phyloP scores from a whole-genome alignment of 805 yeast genomes.

The Saccharomycopsis fermentans region DNA sequence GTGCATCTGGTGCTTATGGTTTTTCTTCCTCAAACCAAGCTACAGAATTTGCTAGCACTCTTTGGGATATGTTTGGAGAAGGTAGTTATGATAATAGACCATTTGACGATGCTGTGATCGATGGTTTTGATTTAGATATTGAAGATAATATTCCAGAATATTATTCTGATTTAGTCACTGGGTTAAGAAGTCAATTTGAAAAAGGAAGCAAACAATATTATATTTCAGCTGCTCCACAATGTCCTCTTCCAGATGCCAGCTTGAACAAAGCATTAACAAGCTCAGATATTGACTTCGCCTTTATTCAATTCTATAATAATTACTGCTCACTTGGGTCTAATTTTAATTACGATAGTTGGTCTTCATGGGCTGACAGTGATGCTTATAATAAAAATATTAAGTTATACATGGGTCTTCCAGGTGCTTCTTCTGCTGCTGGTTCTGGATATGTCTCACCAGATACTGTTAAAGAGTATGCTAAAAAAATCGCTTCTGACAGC shows the following conservation, averaged over 20 bases:
- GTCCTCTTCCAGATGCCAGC: slow-evolving; percentile 73
- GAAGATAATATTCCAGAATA: slow-evolving; percentile 58
- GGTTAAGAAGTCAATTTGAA: slow-evolving; percentile 43
- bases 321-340: slow-evolving; percentile 38
- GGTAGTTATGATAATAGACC: slow-evolving; percentile 21
- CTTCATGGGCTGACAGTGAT: slow-evolving; percentile 41
- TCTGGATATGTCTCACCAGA: slow-evolving; percentile 47
- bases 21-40: slow-evolving; percentile 42
- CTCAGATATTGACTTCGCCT: slow-evolving; percentile 67
- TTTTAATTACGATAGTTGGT: slow-evolving; percentile 73
- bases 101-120: slow-evolving; percentile 42
- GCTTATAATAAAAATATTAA: slow-evolving; percentile 64
- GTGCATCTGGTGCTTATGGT: slow-evolving; percentile 47
- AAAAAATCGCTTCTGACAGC: slow-evolving; percentile 16
- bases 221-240: slow-evolving; percentile 87
- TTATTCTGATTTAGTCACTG: slow-evolving; percentile 46
- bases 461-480: slow-evolving; percentile 25
- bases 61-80: slow-evolving; percentile 44
- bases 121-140: slow-evolving; percentile 89
- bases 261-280: slow-evolving; percentile 48
- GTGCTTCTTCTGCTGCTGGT: slow-evolving; percentile 46
- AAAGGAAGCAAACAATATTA: slow-evolving; percentile 54
- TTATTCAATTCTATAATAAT: slow-evolving; percentile 85
- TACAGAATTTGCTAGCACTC: slow-evolving; percentile 38
- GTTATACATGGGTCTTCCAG: slow-evolving; percentile 70